phyloP scores from a whole-genome alignment of 768 basidiomycete species.

The Myochromella boudieri region DNA sequence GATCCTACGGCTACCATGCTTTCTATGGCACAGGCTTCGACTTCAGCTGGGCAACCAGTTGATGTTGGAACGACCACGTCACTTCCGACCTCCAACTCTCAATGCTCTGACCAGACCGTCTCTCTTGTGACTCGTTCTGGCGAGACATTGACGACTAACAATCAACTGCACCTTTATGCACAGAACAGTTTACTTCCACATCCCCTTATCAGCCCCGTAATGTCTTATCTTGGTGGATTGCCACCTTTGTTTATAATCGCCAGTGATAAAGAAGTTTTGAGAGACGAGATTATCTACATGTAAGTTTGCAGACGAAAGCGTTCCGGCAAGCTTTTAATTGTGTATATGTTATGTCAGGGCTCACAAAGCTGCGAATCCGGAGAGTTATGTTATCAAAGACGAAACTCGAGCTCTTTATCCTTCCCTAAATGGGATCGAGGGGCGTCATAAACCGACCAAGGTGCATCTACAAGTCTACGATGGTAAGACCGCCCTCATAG shows the following conservation, averaged over 20 bases:
- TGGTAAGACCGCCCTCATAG: constrained; percentile 40
- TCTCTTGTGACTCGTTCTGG: constrained; percentile 45
- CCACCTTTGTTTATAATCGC: constrained; percentile 85
- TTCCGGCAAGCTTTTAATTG: constrained; percentile 1
- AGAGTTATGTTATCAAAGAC: constrained; percentile 54
- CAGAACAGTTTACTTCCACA: constrained; percentile 76
- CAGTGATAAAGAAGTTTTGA: constrained; percentile 86
- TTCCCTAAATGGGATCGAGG: constrained; percentile 52
- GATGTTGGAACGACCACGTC: constrained; percentile 50
- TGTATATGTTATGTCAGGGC: constrained; percentile 48
- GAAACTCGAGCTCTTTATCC: constrained; percentile 55
- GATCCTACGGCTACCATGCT: constrained; percentile 20
- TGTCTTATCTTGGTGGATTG: constrained; percentile 86
- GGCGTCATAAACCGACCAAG: constrained; percentile 57
- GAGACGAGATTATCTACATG: constrained; percentile 91
- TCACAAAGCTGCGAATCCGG: constrained; percentile 88
- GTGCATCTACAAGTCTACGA: constrained; percentile 95
- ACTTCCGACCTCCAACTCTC: constrained; percentile 36
- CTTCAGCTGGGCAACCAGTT: constrained; percentile 33
- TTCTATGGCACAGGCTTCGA: constrained; percentile 19
- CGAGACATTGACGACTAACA: constrained; percentile 50
- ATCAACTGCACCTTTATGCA: constrained; percentile 86
- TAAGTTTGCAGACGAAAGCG: constrained; percentile 32
- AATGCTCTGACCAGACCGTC: constrained; percentile 42
- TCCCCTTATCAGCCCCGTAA: constrained; percentile 80